These are phyloP conservation scores for Amborella trichopoda DNA, from an alignment of 164 flowering plant species.

Conservation along the genomic window DNA sequence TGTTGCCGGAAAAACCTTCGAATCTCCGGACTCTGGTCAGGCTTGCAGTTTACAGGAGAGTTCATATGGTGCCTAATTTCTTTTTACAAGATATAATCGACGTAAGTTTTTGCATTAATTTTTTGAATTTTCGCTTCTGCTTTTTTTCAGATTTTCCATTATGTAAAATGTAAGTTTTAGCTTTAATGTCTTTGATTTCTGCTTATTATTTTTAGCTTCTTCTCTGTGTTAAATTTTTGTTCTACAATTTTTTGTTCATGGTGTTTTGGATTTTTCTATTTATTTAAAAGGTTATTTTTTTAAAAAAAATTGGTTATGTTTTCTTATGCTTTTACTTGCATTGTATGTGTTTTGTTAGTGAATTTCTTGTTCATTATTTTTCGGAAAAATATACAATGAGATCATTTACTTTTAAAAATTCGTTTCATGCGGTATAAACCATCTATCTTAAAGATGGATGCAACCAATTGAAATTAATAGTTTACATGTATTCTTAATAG, in stretches of 20 bases:
- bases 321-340: too few relatives aligned
- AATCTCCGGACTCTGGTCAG: constrained; percentile 25
- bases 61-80: constrained; percentile 32
- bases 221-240: not conserved
- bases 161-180: not conserved
- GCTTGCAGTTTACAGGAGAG: constrained; percentile 15
- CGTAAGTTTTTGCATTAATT: constrained; percentile 19
- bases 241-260: not conserved
- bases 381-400: too few relatives aligned
- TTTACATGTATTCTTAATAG: too few relatives aligned
- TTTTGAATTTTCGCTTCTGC: not conserved
- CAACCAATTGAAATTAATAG: too few relatives aligned
- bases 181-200: not conserved
- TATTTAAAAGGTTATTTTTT: too few relatives aligned
- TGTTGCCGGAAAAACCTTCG: constrained; percentile 44
- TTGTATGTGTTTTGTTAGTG: too few relatives aligned
- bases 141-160: not conserved
- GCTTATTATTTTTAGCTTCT: not conserved
- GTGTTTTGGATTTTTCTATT: too few relatives aligned
- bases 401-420: too few relatives aligned
- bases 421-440: too few relatives aligned
- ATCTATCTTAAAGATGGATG: too few relatives aligned
- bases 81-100: constrained; percentile 35
- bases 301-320: too few relatives aligned
- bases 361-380: too few relatives aligned